These are phyloP conservation scores for Adansonia grandidieri DNA, from an alignment of 441 rosid species.

Conservation along the genomic window DNA sequence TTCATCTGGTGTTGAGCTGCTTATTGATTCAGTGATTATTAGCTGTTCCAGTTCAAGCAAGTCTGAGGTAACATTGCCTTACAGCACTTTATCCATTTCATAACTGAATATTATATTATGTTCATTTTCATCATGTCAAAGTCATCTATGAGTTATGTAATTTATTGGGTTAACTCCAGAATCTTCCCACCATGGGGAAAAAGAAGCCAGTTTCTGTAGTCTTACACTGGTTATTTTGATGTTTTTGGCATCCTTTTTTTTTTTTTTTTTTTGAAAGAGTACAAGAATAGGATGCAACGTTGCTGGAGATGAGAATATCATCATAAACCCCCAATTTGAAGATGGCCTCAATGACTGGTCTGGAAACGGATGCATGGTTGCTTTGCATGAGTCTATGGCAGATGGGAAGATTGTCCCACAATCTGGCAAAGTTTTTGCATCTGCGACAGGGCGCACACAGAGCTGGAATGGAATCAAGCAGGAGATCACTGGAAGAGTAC, in stretches of 20 bases:
- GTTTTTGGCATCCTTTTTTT: constrained; percentile 15
- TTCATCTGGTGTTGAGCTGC: constrained; percentile 77
- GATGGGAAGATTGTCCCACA: constrained; percentile 68
- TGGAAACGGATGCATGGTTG: constrained; percentile 76
- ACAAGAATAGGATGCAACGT: constrained; percentile 31
- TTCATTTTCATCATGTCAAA: constrained; percentile 25
- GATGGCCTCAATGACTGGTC: constrained; percentile 89
- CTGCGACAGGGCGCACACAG: constrained; percentile 78
- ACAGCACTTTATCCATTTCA: neutral
- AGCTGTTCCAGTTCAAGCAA: constrained; percentile 42
- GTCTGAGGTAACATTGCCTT: constrained; percentile 42
- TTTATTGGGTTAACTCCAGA: neutral
- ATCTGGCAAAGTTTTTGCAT: constrained; percentile 71
- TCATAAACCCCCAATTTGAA: constrained; percentile 73
- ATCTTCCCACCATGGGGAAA: neutral
- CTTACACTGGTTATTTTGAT: neutral
- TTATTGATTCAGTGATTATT: constrained; percentile 67
- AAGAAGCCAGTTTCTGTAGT: neutral
- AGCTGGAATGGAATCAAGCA: constrained; percentile 94
- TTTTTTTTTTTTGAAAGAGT: constrained; percentile 37
- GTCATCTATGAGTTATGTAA: neutral
- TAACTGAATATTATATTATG: neutral
- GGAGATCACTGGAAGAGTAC: constrained; percentile 77
- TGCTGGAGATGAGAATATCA: constrained; percentile 59
- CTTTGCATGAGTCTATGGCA: constrained; percentile 71